Evolutionary conservation across 2,329 filamentous ascomycete species (phyloP).

Genomic region (Periglandula ipomoeae): DNA sequence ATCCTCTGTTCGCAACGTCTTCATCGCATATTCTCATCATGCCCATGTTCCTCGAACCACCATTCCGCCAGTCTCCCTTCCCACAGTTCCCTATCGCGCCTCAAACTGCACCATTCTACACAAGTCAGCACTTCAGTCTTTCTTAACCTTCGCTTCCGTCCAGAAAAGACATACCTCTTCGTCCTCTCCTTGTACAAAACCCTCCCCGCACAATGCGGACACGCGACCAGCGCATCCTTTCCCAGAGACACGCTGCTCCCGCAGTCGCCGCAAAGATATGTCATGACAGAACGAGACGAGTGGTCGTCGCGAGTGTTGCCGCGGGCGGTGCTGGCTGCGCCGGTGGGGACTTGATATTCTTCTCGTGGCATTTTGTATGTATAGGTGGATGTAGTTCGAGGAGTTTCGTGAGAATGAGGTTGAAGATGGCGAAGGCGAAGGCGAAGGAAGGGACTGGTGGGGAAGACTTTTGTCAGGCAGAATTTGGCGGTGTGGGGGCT

Average conservation of each 20-base stretch:
- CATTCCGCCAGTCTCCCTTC: no score
- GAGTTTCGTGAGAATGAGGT: background rate
- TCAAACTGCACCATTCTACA: constrained; percentile 98
- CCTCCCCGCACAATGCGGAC: constrained; percentile 68
- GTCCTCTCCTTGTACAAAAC: constrained; percentile 97
- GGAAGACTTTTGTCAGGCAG: no score
- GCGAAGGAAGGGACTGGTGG: no score
- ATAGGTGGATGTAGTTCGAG: no score
- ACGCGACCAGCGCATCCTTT: constrained; percentile 40
- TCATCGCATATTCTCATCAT: no score
- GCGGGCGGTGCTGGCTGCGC: constrained; percentile 30
- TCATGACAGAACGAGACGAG: constrained; percentile 27
- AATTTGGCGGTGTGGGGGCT: no score
- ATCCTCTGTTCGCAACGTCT: no score
- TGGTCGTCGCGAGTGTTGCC: constrained; percentile 31
- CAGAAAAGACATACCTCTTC: constrained; percentile 61
- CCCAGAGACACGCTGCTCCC: constrained; percentile 30
- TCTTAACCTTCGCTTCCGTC: background rate
- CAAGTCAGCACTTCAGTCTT: background rate
- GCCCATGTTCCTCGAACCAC: no score
- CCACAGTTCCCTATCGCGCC: constrained; percentile 54
- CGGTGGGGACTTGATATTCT: constrained; percentile 65
- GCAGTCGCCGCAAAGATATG: constrained; percentile 36
- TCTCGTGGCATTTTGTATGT: constrained; percentile 73
- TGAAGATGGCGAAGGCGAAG: no score